Evolutionary conservation across 331 rosid genomes (phyloP).

Genomic region (Quercus lobata): DNA sequence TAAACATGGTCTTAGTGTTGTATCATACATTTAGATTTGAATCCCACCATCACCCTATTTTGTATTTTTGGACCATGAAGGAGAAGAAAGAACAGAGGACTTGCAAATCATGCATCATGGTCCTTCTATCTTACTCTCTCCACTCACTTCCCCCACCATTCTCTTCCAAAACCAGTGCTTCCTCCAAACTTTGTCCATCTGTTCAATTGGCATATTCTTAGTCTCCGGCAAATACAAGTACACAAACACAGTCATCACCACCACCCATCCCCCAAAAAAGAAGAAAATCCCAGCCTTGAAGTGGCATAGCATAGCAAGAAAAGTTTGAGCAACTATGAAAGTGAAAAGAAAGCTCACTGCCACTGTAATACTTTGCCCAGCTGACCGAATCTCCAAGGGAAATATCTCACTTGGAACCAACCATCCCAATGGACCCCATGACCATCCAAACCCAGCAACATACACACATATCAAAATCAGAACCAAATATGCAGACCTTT

Average conservation of each 20-base stretch:
- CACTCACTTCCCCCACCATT: slow-evolving; percentile 26
- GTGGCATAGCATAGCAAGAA: slow-evolving; percentile 50
- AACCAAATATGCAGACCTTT: slow-evolving; percentile 43
- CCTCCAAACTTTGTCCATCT: slow-evolving; percentile 67
- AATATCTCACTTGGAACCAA: slow-evolving; percentile 57
- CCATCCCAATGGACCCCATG: slow-evolving; percentile 63
- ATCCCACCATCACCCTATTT: too few species aligned
- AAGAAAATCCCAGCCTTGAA: slow-evolving; percentile 53
- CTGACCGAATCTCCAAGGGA: slow-evolving; percentile 45
- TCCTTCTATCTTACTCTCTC: slow-evolving; percentile 4
- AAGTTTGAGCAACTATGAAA: slow-evolving; percentile 51
- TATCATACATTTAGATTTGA: too few species aligned
- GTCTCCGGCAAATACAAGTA: slow-evolving; percentile 61
- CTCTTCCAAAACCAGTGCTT: slow-evolving; percentile 79
- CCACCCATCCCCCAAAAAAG: slow-evolving; percentile 58
- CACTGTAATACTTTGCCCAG: slow-evolving; percentile 48
- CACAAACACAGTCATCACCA: slow-evolving; percentile 52
- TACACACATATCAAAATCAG: slow-evolving; percentile 43
- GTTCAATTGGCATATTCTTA: slow-evolving; percentile 55
- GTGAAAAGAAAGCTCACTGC: slow-evolving; percentile 47
- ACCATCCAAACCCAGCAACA: slow-evolving; percentile 59
- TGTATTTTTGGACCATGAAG: too few species aligned
- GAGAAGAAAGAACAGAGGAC: too few species aligned
- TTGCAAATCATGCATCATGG: slow-evolving; percentile 4
- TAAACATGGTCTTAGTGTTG: too few species aligned